Evolutionary conservation across 2,329 filamentous ascomycete species (phyloP).

Genomic region (Teratosphaeria pseudoeucalypti): DNA sequence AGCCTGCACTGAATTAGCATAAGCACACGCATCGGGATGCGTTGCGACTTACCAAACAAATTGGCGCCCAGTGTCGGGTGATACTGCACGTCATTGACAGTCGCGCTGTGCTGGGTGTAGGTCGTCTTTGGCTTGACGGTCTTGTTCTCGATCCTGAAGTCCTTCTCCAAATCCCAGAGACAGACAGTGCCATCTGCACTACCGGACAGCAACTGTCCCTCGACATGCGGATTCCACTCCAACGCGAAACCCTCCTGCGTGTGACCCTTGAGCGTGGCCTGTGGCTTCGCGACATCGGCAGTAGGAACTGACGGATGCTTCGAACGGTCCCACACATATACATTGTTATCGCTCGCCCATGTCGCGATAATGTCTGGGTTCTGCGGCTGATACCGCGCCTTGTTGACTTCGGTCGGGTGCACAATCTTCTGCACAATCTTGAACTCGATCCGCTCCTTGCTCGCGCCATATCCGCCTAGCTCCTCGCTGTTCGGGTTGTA

Average conservation of each 20-base stretch:
- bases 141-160: constrained; percentile 59
- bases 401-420: constrained; percentile 95
- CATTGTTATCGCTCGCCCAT: constrained; percentile 74
- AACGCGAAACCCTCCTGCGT: constrained; percentile 83
- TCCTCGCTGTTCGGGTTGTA: constrained; percentile 89
- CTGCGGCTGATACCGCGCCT: constrained; percentile 93
- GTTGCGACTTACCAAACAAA: constrained; percentile 50
- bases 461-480: constrained; percentile 81
- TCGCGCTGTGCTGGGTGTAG: constrained; percentile 79
- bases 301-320: constrained; percentile 74
- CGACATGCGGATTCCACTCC: constrained; percentile 78
- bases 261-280: constrained; percentile 79
- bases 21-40: neutral
- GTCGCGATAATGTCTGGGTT: constrained; percentile 96
- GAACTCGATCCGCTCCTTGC: constrained; percentile 71
- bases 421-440: constrained; percentile 92
- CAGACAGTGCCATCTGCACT: constrained; percentile 87
- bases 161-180: constrained; percentile 75
- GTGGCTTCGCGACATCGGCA: constrained; percentile 54
- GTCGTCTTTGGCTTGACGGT: constrained; percentile 59
- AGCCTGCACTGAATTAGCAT: constrained; percentile 33
- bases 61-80: constrained; percentile 69
- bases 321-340: constrained; percentile 90
- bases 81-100: constrained; percentile 95
- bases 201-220: constrained; percentile 76